Percentiles rank a stretch among this genome's conserved stretches.
These are phyloP conservation scores for Leucocoprinus sp. DNA, from an alignment of 768 basidiomycete species.

Conservation along the genomic window DNA sequence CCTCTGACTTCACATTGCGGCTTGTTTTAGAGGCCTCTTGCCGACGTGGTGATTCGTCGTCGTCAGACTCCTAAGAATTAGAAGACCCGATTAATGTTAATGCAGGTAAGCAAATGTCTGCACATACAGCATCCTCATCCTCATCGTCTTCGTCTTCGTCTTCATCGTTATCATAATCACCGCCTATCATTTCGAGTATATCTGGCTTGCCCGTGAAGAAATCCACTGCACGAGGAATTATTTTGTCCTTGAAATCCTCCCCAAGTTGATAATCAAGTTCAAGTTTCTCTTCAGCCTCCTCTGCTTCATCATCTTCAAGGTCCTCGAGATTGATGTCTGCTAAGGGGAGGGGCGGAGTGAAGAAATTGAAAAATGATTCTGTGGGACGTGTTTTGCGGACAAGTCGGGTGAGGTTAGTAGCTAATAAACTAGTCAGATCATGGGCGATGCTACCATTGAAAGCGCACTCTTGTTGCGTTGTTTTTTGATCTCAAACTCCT, in stretches of 20 bases:
- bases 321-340: conserved; percentile 57
- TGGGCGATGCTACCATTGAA: neutral
- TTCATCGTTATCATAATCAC: conserved; percentile 51
- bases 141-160: conserved; percentile 55
- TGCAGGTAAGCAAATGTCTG: conserved; percentile 11
- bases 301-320: conserved; percentile 73
- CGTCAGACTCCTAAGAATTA: conserved; percentile 54
- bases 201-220: conserved; percentile 97
- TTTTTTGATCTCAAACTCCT: conserved; percentile 98
- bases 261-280: conserved; percentile 98
- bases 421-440: conserved; percentile 26
- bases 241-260: conserved; percentile 95
- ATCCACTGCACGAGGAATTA: conserved; percentile 92
- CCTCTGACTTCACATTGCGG: conserved; percentile 59
- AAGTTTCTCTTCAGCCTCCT: conserved; percentile 86
- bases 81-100: neutral
- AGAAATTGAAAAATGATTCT: conserved; percentile 99
- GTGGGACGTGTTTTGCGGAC: conserved; percentile 83
- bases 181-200: conserved; percentile 62
- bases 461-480: conserved; percentile 94
- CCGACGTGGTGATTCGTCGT: conserved; percentile 48
- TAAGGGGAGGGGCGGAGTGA: conserved; percentile 73
- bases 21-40: conserved; percentile 54
- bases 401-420: conserved; percentile 76
- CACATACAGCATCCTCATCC: conserved; percentile 43